Evolutionary conservation across 495 filamentous ascomycete genomes (phyloP).

Genomic region (Penicilliopsis zonata): DNA sequence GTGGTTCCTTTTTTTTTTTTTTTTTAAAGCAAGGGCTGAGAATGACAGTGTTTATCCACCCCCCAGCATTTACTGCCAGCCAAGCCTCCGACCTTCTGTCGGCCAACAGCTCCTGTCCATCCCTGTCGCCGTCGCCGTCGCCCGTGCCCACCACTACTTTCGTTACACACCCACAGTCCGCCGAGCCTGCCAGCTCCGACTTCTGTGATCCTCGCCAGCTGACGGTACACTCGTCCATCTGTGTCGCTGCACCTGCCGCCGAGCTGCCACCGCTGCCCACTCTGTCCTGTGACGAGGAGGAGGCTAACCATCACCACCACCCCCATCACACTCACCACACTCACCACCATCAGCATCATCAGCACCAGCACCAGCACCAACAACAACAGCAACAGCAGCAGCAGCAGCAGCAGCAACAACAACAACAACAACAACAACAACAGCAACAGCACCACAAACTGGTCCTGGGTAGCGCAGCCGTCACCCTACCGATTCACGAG

Average conservation of each 20-base stretch:
- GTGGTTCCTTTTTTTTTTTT: slow-evolving; percentile 6
- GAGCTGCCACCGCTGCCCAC: slow-evolving; percentile 62
- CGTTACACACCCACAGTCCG: slow-evolving; percentile 49
- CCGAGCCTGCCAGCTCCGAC: slow-evolving; percentile 36
- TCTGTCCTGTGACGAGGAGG: slow-evolving; percentile 59
- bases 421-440: too few species aligned
- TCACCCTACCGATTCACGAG: slow-evolving; percentile 40
- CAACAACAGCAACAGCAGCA: too few species aligned
- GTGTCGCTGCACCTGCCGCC: slow-evolving; percentile 37
- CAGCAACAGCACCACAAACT: too few species aligned
- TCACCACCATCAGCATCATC: too few species aligned
- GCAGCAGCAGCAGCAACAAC: too few species aligned
- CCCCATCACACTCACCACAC: too few species aligned
- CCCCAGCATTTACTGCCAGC: slow-evolving; percentile 52
- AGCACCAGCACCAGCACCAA: too few species aligned
- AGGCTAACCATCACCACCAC: too few species aligned
- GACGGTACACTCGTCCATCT: slow-evolving; percentile 55
- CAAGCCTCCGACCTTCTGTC: slow-evolving; percentile 64
- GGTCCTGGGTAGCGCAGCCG: slow-evolving; percentile 52
- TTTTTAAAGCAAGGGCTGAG: slow-evolving; percentile 2
- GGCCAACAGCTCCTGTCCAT: slow-evolving; percentile 57
- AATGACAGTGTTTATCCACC: slow-evolving; percentile 71
- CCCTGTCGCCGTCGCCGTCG: slow-evolving; percentile 67
- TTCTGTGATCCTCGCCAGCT: slow-evolving; percentile 93
- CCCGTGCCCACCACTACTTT: slow-evolving; percentile 52